Evolutionary conservation across 2,329 filamentous ascomycete species (phyloP).

Genomic region (Drechmeria coniospora): DNA sequence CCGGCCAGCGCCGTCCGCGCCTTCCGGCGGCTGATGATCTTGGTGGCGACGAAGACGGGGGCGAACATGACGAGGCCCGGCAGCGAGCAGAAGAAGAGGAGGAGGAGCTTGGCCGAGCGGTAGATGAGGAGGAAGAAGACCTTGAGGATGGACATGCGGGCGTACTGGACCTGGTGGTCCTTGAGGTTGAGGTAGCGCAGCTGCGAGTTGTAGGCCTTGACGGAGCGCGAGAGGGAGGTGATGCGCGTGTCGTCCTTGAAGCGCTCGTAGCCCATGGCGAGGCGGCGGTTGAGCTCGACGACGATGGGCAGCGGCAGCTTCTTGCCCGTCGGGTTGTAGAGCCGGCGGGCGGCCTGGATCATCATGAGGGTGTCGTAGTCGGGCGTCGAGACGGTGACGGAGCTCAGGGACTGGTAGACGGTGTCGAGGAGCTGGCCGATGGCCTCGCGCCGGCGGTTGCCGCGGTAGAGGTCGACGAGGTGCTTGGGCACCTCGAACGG

Average conservation of each 20-base stretch:
- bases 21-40: slow-evolving; percentile 67
- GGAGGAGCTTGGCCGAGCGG: slow-evolving; percentile 58
- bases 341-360: slow-evolving; percentile 80
- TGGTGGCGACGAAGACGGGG: slow-evolving; percentile 73
- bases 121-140: slow-evolving; percentile 68
- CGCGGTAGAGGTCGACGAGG: slow-evolving; percentile 72
- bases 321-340: slow-evolving; percentile 91
- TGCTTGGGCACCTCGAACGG: slow-evolving; percentile 75
- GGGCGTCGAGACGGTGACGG: slow-evolving; percentile 82
- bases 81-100: slow-evolving; percentile 67
- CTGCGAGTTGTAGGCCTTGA: slow-evolving; percentile 75
- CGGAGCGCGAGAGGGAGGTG: slow-evolving; percentile 54
- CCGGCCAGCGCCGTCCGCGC: slow-evolving; percentile 71
- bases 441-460: slow-evolving; percentile 69
- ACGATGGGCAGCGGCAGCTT: slow-evolving; percentile 85
- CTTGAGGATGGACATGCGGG: slow-evolving; percentile 61
- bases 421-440: slow-evolving; percentile 74
- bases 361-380: slow-evolving; percentile 96
- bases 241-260: slow-evolving; percentile 88
- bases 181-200: slow-evolving; percentile 74
- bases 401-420: slow-evolving; percentile 68
- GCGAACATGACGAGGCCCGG: slow-evolving; percentile 79
- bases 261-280: slow-evolving; percentile 80
- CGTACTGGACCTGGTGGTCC: slow-evolving; percentile 90
- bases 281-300: slow-evolving; percentile 80